Conservation (phyloP, 2,329 filamentous ascomycete genomes). For the Ustulina deusta region DNA sequence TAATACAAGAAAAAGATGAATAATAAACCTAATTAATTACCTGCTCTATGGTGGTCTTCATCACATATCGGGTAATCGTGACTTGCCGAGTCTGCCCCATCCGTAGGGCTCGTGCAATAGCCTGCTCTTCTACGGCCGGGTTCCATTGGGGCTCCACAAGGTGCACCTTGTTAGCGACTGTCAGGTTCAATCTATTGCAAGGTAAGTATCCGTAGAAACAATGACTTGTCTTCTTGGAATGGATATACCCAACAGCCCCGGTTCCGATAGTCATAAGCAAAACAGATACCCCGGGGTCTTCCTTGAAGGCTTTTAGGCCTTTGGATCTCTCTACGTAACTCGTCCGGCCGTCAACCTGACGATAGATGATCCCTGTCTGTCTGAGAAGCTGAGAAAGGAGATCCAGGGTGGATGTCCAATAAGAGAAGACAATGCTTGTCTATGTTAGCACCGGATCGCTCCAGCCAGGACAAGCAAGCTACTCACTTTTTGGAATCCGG, state of each 20-base stretch:
- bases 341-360: slow-evolving; percentile 18
- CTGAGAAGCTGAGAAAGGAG: slow-evolving; percentile 16
- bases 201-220: neutral
- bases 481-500: neutral
- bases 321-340: neutral
- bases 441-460: neutral
- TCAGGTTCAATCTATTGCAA: slow-evolving; percentile 44
- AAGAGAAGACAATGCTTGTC: slow-evolving; percentile 37
- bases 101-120: slow-evolving; percentile 50
- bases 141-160: slow-evolving; percentile 54
- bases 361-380: neutral
- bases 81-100: slow-evolving; percentile 46
- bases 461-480: neutral
- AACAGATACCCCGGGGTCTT: slow-evolving; percentile 39
- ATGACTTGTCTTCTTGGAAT: neutral
- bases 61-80: slow-evolving; percentile 28
- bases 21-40: neutral
- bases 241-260: slow-evolving; percentile 49
- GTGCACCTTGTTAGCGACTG: slow-evolving; percentile 49
- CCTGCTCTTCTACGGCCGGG: slow-evolving; percentile 52
- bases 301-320: slow-evolving; percentile 32
- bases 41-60: slow-evolving; percentile 29
- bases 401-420: slow-evolving; percentile 38
- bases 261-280: slow-evolving; percentile 52
- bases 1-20: neutral